Conservation (phyloP, 257 asterid genomes). For the Agastache rugosa region DNA sequence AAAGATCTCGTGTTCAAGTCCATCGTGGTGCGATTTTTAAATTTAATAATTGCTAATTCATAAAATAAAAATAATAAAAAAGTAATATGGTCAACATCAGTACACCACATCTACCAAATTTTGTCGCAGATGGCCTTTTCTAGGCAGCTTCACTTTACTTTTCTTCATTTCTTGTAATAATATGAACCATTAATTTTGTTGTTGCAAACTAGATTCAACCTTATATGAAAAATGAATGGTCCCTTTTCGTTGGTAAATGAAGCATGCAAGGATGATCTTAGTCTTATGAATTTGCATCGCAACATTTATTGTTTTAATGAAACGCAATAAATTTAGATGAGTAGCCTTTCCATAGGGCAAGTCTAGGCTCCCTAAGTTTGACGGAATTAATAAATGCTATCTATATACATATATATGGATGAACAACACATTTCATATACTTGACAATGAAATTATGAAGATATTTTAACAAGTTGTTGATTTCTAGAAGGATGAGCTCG, state of each 20-base stretch:
- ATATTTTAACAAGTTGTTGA: neutral
- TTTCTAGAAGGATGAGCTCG: neutral
- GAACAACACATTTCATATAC: neutral
- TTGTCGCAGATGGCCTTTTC: neutral
- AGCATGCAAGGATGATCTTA: neutral
- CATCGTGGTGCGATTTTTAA: too few species aligned
- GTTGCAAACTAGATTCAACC: neutral
- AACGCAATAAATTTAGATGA: neutral
- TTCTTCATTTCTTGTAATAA: constrained; percentile 1
- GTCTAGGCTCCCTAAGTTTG: constrained; percentile 4
- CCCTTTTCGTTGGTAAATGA: neutral
- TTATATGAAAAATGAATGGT: neutral
- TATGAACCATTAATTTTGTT: neutral
- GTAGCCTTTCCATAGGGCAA: constrained; percentile 14
- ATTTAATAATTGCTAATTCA: too few species aligned
- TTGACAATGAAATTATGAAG: neutral
- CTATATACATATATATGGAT: neutral
- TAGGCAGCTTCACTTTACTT: neutral
- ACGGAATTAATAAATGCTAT: constrained; percentile 27
- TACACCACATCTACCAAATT: neutral
- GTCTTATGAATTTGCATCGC: constrained; percentile 8
- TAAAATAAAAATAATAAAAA: too few species aligned
- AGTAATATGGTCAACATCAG: neutral
- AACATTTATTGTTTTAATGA: constrained; percentile 29
- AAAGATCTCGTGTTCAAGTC: too few species aligned